Conservation (phyloP, 2,329 filamentous ascomycete species). For the Fusarium acutatum region DNA sequence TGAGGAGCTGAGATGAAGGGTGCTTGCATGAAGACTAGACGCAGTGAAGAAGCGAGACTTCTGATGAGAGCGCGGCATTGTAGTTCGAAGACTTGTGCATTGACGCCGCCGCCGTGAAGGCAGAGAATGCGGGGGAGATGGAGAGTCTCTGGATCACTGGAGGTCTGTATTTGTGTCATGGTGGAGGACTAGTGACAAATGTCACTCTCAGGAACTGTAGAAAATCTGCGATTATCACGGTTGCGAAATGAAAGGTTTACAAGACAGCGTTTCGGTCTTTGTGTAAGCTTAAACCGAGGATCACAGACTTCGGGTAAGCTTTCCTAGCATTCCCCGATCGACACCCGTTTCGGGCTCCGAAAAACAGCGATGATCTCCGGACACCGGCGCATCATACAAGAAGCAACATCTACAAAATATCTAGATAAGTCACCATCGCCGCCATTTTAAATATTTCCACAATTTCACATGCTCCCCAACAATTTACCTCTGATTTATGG, state of each 20-base stretch:
- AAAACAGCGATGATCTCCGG: neutral
- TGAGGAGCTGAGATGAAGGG: constrained; percentile 71
- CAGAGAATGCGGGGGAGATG: constrained; percentile 75
- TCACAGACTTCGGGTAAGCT: constrained; percentile 28
- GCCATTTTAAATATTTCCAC: neutral
- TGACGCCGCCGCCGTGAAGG: constrained; percentile 82
- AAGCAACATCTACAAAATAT: too few relatives aligned
- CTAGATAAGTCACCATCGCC: neutral
- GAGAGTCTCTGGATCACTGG: constrained; percentile 15
- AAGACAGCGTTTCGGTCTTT: neutral
- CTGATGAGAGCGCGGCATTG: constrained; percentile 68
- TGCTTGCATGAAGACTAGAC: constrained; percentile 76
- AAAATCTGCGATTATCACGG: neutral
- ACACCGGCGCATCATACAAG: neutral
- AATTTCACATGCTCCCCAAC: constrained; percentile 6
- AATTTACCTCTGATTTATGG: neutral
- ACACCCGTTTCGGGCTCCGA: constrained; percentile 23
- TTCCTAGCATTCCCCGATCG: constrained; percentile 8
- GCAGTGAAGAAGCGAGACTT: constrained; percentile 65
- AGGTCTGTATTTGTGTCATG: constrained; percentile 34
- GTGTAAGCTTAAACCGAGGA: neutral
- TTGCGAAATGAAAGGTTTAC: neutral
- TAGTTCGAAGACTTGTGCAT: constrained; percentile 71
- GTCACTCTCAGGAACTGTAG: neutral
- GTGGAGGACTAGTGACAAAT: neutral